A percentile compares a stretch with the other conserved stretches of the same genome.
Conservation (phyloP, 2,329 filamentous ascomycete genomes). For the Pseudogymnoascus sp. region DNA sequence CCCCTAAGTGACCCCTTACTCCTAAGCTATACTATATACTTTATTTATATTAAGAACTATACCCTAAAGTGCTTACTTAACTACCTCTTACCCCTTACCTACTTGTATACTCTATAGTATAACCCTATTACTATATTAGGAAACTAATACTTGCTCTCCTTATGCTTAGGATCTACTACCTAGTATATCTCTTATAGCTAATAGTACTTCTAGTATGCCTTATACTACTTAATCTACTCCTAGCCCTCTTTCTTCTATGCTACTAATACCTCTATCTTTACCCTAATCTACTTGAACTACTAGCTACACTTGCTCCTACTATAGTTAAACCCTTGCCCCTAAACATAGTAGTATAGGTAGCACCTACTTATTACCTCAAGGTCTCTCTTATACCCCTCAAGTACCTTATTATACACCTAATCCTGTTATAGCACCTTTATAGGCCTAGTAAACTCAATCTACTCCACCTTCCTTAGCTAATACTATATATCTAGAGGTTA, state of each 20-base stretch:
- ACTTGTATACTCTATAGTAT: neutral
- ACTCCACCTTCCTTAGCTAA: neutral
- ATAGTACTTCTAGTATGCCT: constrained; percentile 6
- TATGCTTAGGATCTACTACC: no score
- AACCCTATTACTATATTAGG: neutral
- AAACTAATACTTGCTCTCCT: no score
- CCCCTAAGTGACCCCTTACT: no score
- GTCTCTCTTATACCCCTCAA: constrained; percentile 10
- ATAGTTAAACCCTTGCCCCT: constrained; percentile 1
- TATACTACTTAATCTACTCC: constrained; percentile 1
- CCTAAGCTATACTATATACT: no score
- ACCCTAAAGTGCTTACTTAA: neutral
- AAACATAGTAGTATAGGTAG: constrained; percentile 1
- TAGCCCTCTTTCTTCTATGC: neutral
- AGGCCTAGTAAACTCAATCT: neutral
- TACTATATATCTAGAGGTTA: neutral
- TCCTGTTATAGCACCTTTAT: constrained; percentile 10
- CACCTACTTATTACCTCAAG: constrained; percentile 8
- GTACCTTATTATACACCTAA: neutral
- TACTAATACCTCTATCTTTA: neutral
- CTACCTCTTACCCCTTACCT: neutral
- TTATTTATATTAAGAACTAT: neutral
- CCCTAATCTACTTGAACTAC: neutral
- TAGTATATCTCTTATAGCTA: neutral
- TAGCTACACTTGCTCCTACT: neutral